These are phyloP conservation scores for Tanacetum coccineum DNA, from an alignment of 129 eudicot genomes.

Conservation along the genomic window DNA sequence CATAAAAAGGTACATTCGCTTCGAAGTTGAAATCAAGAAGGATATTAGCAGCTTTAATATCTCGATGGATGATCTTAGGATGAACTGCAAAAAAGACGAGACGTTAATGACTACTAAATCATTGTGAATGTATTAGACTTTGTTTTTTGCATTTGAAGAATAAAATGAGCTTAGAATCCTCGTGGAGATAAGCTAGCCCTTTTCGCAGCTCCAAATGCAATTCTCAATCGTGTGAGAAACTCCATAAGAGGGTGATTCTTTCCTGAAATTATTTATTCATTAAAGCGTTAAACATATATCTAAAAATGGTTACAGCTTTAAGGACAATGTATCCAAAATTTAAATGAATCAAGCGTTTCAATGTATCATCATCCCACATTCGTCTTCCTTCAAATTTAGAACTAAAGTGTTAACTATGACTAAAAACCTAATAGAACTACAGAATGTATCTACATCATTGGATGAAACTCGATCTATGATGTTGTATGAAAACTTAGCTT, in stretches of 20 bases:
- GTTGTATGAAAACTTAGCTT: background rate
- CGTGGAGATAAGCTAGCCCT: constrained; percentile 91
- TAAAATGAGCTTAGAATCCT: constrained; percentile 63
- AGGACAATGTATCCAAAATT: background rate
- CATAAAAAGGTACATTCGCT: too few species aligned
- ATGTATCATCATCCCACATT: background rate
- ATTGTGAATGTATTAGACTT: too few species aligned
- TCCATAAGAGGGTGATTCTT: constrained; percentile 81
- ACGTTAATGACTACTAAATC: too few species aligned
- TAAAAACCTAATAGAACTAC: background rate
- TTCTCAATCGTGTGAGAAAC: constrained; percentile 68
- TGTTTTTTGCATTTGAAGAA: background rate
- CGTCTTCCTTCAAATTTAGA: too few species aligned
- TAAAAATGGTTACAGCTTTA: background rate
- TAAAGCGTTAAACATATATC: background rate
- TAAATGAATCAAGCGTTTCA: background rate
- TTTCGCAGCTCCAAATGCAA: constrained; percentile 92
- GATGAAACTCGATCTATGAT: background rate
- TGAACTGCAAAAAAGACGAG: too few species aligned
- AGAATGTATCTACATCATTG: background rate
- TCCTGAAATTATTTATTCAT: constrained; percentile 40
- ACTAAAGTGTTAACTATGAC: background rate
- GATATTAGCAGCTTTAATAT: too few species aligned
- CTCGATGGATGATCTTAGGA: too few species aligned
- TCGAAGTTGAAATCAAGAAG: too few species aligned